phyloP scores from a whole-genome alignment of 1,139 yeast species.

The Saccharomycopsis phalli region DNA sequence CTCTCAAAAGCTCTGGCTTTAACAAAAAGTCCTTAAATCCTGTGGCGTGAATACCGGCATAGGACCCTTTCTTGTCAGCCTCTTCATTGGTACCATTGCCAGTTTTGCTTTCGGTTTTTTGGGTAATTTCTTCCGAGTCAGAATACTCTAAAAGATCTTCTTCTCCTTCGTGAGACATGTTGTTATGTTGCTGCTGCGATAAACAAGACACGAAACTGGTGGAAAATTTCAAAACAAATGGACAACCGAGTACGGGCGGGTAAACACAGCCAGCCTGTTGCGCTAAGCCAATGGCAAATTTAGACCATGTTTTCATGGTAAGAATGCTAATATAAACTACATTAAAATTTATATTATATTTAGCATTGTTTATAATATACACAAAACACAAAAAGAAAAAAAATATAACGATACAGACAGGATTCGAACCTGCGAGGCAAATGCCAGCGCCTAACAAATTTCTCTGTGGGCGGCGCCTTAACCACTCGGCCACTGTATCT shows the following conservation, averaged over 20 bases:
- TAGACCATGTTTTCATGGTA: no score
- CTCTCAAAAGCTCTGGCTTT: slow-evolving; percentile 94
- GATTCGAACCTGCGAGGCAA: slow-evolving; percentile 60
- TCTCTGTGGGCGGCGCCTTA: slow-evolving; percentile 17
- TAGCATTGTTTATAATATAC: no score
- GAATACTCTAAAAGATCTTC: slow-evolving; percentile 98
- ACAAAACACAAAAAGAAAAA: slow-evolving; percentile 24
- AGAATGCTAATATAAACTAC: no score
- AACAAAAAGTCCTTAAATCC: slow-evolving; percentile 96
- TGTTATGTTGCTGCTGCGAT: background rate
- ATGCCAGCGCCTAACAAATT: slow-evolving; percentile 18
- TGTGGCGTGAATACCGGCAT: slow-evolving; percentile 96
- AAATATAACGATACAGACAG: slow-evolving; percentile 55
- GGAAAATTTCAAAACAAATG: background rate
- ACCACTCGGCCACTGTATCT: slow-evolving; percentile 14
- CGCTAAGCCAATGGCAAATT: no score
- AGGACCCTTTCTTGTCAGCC: slow-evolving; percentile 90
- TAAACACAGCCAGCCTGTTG: no score
- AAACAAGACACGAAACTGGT: background rate
- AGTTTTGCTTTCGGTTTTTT: slow-evolving; percentile 39
- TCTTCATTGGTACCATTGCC: slow-evolving; percentile 34
- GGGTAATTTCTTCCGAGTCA: slow-evolving; percentile 88
- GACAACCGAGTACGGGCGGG: no score
- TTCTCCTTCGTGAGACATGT: slow-evolving; percentile 89
- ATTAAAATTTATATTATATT: no score